Evolutionary conservation across 139 green algal species (phyloP).

Genomic region (Chlamydomonas sp.): DNA sequence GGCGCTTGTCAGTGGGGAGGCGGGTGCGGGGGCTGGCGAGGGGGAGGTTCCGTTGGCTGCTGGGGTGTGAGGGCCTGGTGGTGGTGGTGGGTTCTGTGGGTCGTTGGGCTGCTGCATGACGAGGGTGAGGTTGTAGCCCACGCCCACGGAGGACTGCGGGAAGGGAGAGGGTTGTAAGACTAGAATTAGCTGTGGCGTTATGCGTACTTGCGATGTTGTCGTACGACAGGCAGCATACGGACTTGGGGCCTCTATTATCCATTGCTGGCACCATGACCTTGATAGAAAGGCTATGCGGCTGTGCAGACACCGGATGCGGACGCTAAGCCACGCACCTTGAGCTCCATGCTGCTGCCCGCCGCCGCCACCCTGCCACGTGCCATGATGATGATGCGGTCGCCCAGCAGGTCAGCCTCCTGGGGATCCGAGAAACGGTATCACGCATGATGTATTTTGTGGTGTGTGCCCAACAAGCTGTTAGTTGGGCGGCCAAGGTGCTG

Average conservation of each 20-base stretch:
- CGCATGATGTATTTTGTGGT: too few relatives aligned
- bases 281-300: background rate
- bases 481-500: too few relatives aligned
- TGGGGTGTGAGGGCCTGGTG: constrained; percentile 10
- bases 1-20: too few relatives aligned
- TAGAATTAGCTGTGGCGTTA: background rate
- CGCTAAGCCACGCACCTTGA: constrained; percentile 20
- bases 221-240: too few relatives aligned
- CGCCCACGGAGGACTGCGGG: constrained; percentile 68
- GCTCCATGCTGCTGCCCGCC: constrained; percentile 28
- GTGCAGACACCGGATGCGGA: background rate
- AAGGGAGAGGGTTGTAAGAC: background rate
- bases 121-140: constrained; percentile 83
- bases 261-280: background rate
- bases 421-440: background rate
- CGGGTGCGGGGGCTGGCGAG: too few relatives aligned
- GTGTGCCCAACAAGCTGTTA: too few relatives aligned
- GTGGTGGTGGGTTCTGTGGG: background rate
- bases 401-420: constrained; percentile 83
- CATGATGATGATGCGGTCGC: constrained; percentile 85
- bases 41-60: background rate
- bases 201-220: too few relatives aligned
- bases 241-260: too few relatives aligned
- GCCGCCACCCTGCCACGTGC: constrained; percentile 74
- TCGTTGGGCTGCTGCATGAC: constrained; percentile 43